Evolutionary conservation across 2,329 filamentous ascomycete species (phyloP), one percentile per base, ranked within the genome.

Genomic region (Pleomassaria siparia): DNA sequence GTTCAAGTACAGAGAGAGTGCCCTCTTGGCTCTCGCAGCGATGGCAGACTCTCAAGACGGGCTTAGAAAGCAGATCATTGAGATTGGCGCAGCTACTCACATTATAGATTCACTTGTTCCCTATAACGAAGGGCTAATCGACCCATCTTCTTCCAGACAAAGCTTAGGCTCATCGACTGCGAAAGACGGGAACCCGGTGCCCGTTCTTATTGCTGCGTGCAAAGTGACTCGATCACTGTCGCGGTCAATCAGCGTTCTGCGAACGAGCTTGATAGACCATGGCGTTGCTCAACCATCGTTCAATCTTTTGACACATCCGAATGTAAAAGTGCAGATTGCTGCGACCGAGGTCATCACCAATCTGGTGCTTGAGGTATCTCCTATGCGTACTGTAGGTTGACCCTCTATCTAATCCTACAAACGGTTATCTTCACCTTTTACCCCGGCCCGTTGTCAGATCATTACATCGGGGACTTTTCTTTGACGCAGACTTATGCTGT

Each of bases 201-300:
- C 82, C 3, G 91, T 96, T 18, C 78, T 97, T 18, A 80, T 95
- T 45, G 91, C 91, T 16, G 92, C 90, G 1, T 96, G 91, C 64
- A 86, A 89, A 62, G 85, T 88, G 21, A 82, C 91, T 22, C 82
- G 89, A 53, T 88, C 91, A 66, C 76, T 97, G 40, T 89, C 90
- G 2, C 83, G 94, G 33, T 96, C 91, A 1, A 86, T 96, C 18
- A 88, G 83, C 65, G 85, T 92, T 35, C 74, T 97, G 15, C 79
- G 94, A 41, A 97, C 94, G 2, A 88, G 87, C 42, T 75, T 99
- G 39, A 89, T 96, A 48, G 94, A 99, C 70, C 84, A 89, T 50
- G 87, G 85, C 5, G 86, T 96, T 42, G 86, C 88, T 2, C 80
- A 84, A 56, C 91, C 91, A 3, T 75, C 96, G 7, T 87, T 91